Base-by-base conservation (phyloP, 2,329 filamentous ascomycete genomes). In the Phoma sp. region DNA sequence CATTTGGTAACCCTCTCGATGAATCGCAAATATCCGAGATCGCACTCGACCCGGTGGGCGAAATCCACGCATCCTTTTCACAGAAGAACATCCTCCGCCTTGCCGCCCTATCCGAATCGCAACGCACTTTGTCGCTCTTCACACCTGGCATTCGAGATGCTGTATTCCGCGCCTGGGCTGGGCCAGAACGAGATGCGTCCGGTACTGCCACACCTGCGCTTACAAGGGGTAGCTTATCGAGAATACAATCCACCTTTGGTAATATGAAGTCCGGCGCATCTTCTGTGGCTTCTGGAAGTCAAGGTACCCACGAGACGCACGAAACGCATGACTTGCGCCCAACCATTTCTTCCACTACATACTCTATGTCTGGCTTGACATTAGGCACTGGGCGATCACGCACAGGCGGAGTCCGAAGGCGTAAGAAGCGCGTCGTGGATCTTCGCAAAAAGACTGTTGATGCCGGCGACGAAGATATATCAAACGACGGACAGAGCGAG, bases 111-210 rank as follows among this genome's bases (percentile, higher is more conserved):
- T 92, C 86, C 4, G 89, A 96, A 68, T 96, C 92, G 2, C 92
- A 98, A 66, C 87, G 90, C 42, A 98, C 95, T 0, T 78, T 98
- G 30, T 96, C 93, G 4, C 80, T 98, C 0, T 96, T 96, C 71
- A 97, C 93, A 1, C 92, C 93, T 0, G 86, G 89, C n/a, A 93
- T 98, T 54, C 82, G 86, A 47, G 91, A 98, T 73, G 90, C 91
- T 4, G 89, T 98, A 24, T 97, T 96, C 74, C 86, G 95, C 55
- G 95, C 93, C 29, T 96, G 93, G 91, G 90, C 93, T 13, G 89
- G 89, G 36, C 86, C 88, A 32, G 92, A 96, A 57, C 82, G 86
- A 53, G 81, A 81, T 38, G 90, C 95, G 36, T 71, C 78, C 22
- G 75, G 78, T 13, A 58, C 69, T 6, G 67, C 63, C 27, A 78